Evolutionary conservation across 129 eudicot species (phyloP), one percentile per base, ranked within the genome.

Genomic region (Cynara cardunculus): DNA sequence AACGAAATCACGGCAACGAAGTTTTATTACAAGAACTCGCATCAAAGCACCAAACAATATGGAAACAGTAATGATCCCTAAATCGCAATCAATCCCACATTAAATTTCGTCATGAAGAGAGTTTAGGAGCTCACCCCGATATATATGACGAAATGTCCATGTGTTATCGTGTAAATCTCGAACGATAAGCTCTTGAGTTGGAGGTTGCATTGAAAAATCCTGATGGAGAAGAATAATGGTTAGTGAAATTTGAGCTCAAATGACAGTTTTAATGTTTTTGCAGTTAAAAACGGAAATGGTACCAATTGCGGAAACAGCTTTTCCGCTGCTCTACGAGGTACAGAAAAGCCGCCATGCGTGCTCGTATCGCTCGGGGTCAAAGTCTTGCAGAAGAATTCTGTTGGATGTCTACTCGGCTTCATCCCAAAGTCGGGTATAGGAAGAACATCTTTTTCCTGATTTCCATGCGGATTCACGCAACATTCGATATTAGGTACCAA

Each of bases 191-290:
- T 96, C 99, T 91, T 96, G 99, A 70, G 90, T 91, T 66, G 99
- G 98, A 73, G 99, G 99, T 84, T 96, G 99, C 98, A 93, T 96
- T 4, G 99, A 86, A 75, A 87, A 96, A 83, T 96, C 99, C 99
- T 96, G 69, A 82, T 59, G 41, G 3, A 72, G 53, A 35, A 25
- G 68, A 19, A 74, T 19, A 22, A 39, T 26, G 14, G 77, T 30
- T 21, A 13, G 1, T 11, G 2, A 26, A 56, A 35, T 14, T 16
- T 7, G 18, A 65, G 27, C 78, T 71, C 19, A 10, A 18, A 22
- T 22, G 25, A 59, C 25, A 69, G 73, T 32, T 67, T 34, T 62
- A n/a, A 75, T 30, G 9, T 61, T 14, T 30, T 73, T 7, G 8
- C 16, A 53, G 1, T 14, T 31, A 25, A 11, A 77, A 61, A 27